These are phyloP conservation scores for Corinectria fuckeliana DNA, from an alignment of 2,329 filamentous ascomycete species.

Conservation along the genomic window DNA sequence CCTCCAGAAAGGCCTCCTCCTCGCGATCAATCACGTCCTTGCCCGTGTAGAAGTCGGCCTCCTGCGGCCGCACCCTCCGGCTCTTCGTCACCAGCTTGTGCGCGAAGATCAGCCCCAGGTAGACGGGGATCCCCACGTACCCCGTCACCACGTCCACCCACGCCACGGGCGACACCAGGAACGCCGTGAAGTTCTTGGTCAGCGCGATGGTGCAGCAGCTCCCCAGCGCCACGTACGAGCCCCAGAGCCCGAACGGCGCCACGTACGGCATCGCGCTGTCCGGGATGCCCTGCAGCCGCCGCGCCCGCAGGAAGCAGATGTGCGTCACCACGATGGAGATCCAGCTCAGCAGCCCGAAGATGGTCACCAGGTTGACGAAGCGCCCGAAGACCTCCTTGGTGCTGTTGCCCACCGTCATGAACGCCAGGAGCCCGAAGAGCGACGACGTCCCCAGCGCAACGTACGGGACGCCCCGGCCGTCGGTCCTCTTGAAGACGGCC, in stretches of 20 bases:
- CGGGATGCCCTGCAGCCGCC: conserved; percentile 64
- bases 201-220: conserved; percentile 77
- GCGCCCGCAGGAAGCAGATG: conserved; percentile 69
- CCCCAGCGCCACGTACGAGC: conserved; percentile 70
- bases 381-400: conserved; percentile 65
- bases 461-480: conserved; percentile 73
- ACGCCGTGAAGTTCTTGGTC: conserved; percentile 85
- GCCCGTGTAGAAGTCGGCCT: conserved; percentile 73
- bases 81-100: conserved; percentile 66
- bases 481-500: conserved; percentile 71
- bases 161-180: conserved; percentile 54
- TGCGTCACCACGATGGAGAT: conserved; percentile 72
- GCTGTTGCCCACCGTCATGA: conserved; percentile 67
- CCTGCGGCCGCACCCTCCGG: conserved; percentile 60
- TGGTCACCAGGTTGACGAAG: conserved; percentile 71
- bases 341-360: conserved; percentile 71
- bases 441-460: conserved; percentile 67
- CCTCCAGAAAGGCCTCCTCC: conserved; percentile 69
- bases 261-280: conserved; percentile 65
- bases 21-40: conserved; percentile 77
- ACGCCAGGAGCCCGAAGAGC: conserved; percentile 70
- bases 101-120: conserved; percentile 72
- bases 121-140: conserved; percentile 78
- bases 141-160: conserved; percentile 78
- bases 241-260: conserved; percentile 72